These are phyloP conservation scores for Pichia sp. DNA, from an alignment of 1,139 yeast genomes.

Conservation along the genomic window DNA sequence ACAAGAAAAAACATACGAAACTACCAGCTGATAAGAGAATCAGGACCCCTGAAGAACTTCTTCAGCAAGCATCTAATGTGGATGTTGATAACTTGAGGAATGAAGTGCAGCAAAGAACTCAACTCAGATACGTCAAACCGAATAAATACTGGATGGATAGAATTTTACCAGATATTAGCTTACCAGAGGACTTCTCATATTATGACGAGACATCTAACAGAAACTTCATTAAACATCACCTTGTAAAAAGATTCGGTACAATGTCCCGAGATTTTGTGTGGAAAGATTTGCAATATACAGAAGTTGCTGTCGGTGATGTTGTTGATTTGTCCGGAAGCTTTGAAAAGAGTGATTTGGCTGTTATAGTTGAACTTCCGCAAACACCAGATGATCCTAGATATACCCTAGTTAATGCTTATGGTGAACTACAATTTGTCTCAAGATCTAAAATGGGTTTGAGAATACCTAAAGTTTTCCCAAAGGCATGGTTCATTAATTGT, in stretches of 20 bases:
- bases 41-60: slow-evolving; percentile 27
- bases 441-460: slow-evolving; percentile 41
- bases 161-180: slow-evolving; percentile 9
- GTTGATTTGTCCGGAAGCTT: slow-evolving; percentile 32
- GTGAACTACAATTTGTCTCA: slow-evolving; percentile 46
- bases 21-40: slow-evolving; percentile 12
- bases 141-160: slow-evolving; percentile 24
- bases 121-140: slow-evolving; percentile 22
- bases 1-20: slow-evolving; percentile 8
- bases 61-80: slow-evolving; percentile 20
- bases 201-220: slow-evolving; percentile 20
- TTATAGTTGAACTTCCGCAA: slow-evolving; percentile 38
- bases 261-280: slow-evolving; percentile 11
- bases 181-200: slow-evolving; percentile 16
- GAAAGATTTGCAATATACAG: slow-evolving; percentile 19
- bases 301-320: slow-evolving; percentile 38
- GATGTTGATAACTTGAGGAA: slow-evolving; percentile 22
- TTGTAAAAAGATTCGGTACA: slow-evolving; percentile 20
- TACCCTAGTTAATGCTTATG: slow-evolving; percentile 49
- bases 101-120: slow-evolving; percentile 18
- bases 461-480: slow-evolving; percentile 48
- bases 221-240: slow-evolving; percentile 10
- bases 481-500: slow-evolving; percentile 26
- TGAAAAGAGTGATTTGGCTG: slow-evolving; percentile 32
- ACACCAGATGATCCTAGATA: slow-evolving; percentile 40